phyloP scores from a whole-genome alignment of 2,329 filamentous ascomycete species.

The Arthroderma uncinatum region DNA sequence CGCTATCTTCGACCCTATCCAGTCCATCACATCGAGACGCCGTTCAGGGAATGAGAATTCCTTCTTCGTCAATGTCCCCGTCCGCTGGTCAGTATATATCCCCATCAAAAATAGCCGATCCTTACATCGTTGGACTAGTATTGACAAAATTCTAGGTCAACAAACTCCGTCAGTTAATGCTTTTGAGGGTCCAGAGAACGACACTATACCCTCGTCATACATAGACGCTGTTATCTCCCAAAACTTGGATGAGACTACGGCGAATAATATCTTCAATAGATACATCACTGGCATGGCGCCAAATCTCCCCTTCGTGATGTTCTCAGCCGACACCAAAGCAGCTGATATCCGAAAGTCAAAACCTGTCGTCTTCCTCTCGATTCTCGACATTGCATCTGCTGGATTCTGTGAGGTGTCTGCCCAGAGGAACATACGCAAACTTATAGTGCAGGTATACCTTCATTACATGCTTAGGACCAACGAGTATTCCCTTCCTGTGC shows the following conservation, averaged over 20 bases:
- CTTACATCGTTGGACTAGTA: neutral
- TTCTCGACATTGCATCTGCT: neutral
- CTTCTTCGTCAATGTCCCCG: neutral
- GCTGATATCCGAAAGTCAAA: neutral
- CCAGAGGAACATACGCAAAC: neutral
- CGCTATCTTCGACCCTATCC: neutral
- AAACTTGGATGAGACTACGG: neutral
- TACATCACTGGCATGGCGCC: neutral
- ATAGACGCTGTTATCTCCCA: neutral
- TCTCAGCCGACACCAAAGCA: neutral
- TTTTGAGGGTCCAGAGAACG: neutral
- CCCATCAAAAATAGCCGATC: neutral
- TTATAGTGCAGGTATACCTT: neutral
- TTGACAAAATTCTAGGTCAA: neutral
- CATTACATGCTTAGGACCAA: neutral
- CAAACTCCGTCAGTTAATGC: neutral
- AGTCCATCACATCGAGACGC: neutral
- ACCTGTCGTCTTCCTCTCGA: neutral
- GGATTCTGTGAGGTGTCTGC: neutral
- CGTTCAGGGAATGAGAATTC: neutral
- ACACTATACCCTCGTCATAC: neutral
- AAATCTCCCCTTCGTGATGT: neutral
- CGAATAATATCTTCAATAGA: neutral
- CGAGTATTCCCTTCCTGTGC: neutral
- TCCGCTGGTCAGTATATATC: neutral